These are phyloP conservation scores for Herpomyces periplanetae DNA, from an alignment of 2,329 filamentous ascomycete genomes.

Conservation along the genomic window DNA sequence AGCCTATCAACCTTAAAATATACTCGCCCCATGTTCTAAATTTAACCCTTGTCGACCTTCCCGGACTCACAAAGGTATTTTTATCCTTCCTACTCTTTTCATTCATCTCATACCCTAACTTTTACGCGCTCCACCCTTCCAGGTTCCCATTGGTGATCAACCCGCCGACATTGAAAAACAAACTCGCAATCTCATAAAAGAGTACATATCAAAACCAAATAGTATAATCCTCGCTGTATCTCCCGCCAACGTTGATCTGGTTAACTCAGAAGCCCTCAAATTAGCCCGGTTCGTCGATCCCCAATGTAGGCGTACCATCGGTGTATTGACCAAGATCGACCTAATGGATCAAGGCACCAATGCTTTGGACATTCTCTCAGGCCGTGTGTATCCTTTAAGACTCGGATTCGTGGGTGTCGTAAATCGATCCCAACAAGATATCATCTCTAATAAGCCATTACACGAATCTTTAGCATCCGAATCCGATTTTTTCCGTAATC, in stretches of 20 bases:
- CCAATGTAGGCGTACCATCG: constrained; percentile 69
- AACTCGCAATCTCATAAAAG: constrained; percentile 71
- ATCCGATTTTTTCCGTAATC: constrained; percentile 77
- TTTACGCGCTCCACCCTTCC: constrained; percentile 2
- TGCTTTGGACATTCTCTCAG: constrained; percentile 82
- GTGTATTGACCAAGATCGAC: constrained; percentile 82
- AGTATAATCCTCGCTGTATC: constrained; percentile 90
- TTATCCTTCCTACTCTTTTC: constrained; percentile 2
- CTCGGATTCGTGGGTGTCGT: constrained; percentile 92
- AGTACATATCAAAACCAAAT: constrained; percentile 96
- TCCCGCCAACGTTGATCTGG: constrained; percentile 83
- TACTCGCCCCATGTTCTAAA: constrained; percentile 91
- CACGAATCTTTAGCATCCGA: constrained; percentile 62
- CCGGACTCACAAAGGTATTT: constrained; percentile 58
- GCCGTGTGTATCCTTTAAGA: constrained; percentile 79
- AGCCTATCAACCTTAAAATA: constrained; percentile 91
- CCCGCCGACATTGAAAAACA: constrained; percentile 95
- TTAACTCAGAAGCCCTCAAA: constrained; percentile 90
- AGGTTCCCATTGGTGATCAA: constrained; percentile 90
- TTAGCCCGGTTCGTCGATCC: constrained; percentile 86
- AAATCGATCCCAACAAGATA: constrained; percentile 91
- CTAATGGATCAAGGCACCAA: constrained; percentile 98
- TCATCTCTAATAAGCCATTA: constrained; percentile 78
- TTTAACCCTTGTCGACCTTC: constrained; percentile 74
- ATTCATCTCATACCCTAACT: constrained; percentile 2